Conservation (phyloP, 257 asterid genomes). For the Striga asiatica region DNA sequence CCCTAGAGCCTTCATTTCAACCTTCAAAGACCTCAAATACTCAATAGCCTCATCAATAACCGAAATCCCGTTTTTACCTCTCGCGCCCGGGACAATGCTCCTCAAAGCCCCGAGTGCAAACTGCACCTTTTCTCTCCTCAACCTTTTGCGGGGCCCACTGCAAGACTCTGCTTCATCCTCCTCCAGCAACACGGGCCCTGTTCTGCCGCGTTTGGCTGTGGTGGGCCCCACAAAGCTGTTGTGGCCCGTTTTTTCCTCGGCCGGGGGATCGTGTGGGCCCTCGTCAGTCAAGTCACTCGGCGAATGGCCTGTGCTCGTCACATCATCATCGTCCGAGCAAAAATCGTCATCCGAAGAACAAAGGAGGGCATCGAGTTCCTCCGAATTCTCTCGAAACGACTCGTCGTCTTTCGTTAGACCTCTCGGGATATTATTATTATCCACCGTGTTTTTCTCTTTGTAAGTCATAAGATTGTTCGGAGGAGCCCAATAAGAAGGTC, state of each 20-base stretch:
- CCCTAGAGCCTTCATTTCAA: conserved; percentile 56
- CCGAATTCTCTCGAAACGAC: conserved; percentile 61
- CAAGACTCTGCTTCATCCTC: conserved; percentile 75
- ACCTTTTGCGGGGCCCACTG: conserved; percentile 29
- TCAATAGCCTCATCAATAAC: conserved; percentile 71
- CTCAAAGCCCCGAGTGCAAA: conserved; percentile 47
- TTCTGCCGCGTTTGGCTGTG: conserved; percentile 46
- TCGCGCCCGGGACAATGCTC: conserved; percentile 48
- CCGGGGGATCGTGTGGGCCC: conserved; percentile 17
- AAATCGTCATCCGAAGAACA: conserved; percentile 58
- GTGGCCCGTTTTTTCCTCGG: conserved; percentile 44
- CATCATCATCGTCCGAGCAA: conserved; percentile 56
- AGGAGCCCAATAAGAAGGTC: conserved; percentile 25
- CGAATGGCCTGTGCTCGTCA: conserved; percentile 82
- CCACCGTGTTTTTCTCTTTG: no score
- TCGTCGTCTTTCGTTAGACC: conserved; percentile 25
- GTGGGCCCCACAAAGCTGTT: conserved; percentile 39
- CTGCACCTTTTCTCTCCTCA: conserved; percentile 42
- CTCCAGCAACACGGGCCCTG: conserved; percentile 30
- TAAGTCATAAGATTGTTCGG: conserved; percentile 20
- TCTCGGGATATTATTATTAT: no score
- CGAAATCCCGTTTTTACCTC: conserved; percentile 43
- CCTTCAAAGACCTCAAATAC: conserved; percentile 63
- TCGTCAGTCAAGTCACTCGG: conserved; percentile 71
- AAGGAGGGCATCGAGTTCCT: conserved; percentile 73